Evolutionary conservation across 805 yeast genomes (phyloP).

Genomic region (Candida rishiriensis): DNA sequence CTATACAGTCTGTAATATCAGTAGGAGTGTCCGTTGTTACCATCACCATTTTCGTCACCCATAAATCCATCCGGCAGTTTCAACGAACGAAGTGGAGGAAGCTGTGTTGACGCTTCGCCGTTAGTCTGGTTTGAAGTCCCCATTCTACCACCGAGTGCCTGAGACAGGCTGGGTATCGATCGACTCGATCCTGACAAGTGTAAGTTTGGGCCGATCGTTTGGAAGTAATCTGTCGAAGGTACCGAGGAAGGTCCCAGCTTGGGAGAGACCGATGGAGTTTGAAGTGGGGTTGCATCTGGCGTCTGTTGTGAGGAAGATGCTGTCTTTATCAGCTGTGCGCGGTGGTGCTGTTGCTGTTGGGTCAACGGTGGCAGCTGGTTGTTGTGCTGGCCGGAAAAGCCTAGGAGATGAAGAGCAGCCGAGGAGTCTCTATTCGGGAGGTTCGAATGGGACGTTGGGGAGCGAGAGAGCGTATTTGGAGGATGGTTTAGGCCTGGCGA

Average conservation of each 20-base stretch:
- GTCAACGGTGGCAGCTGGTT: conserved; percentile 5
- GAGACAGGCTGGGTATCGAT: too few relatives aligned
- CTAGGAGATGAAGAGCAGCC: conserved; percentile 27
- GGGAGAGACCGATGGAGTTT: conserved; percentile 36
- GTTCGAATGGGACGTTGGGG: conserved; percentile 22
- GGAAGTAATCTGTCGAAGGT: background rate
- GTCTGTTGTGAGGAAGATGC: conserved; percentile 16
- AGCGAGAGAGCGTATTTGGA: conserved; percentile 13
- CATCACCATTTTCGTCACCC: conserved; percentile 10
- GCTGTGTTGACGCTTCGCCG: conserved; percentile 13
- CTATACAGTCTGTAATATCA: background rate
- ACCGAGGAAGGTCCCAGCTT: conserved; percentile 16
- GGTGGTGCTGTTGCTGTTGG: background rate
- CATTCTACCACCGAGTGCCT: too few relatives aligned
- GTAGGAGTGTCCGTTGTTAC: background rate
- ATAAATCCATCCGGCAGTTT: conserved; percentile 43
- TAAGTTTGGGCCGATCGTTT: background rate
- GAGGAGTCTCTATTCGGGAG: conserved; percentile 23
- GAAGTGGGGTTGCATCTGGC: conserved; percentile 31
- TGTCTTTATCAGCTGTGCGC: too few relatives aligned
- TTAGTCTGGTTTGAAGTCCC: background rate
- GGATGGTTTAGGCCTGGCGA: conserved; percentile 33
- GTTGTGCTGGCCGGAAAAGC: conserved; percentile 16
- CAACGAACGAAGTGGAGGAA: conserved; percentile 49
- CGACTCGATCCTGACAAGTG: too few relatives aligned